Evolutionary conservation across 164 flowering plant species (phyloP).

Genomic region (Brasenia schreberi): DNA sequence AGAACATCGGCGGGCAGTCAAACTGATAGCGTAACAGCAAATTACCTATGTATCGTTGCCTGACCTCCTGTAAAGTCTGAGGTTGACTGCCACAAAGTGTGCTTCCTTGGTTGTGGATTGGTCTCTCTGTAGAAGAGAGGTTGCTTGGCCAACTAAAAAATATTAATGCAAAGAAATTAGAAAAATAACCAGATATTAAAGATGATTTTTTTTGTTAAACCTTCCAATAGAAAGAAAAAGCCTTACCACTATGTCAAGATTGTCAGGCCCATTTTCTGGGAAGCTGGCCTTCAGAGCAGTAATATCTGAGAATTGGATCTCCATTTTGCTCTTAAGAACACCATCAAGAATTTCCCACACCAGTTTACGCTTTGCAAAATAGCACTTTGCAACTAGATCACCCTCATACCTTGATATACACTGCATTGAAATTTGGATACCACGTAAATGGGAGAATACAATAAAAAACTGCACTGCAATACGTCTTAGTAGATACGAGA

Average conservation of each 20-base stretch:
- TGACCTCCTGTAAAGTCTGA: slow-evolving; percentile 78
- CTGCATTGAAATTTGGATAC: slow-evolving; percentile 17
- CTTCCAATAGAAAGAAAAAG: background rate
- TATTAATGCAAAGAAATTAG: background rate
- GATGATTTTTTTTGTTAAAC: background rate
- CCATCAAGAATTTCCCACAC: slow-evolving; percentile 93
- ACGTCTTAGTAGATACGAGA: background rate
- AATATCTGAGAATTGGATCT: slow-evolving; percentile 90
- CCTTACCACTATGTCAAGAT: slow-evolving; percentile 65
- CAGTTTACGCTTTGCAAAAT: slow-evolving; percentile 82
- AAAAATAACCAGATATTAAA: background rate
- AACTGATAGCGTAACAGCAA: background rate
- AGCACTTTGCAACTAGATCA: slow-evolving; percentile 82
- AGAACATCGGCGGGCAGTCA: no score
- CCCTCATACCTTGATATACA: slow-evolving; percentile 73
- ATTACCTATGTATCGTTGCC: slow-evolving; percentile 58
- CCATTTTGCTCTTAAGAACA: slow-evolving; percentile 81
- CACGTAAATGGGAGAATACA: background rate
- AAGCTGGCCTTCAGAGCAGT: slow-evolving; percentile 59
- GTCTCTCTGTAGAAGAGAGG: slow-evolving; percentile 84
- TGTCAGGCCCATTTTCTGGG: slow-evolving; percentile 50
- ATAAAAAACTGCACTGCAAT: background rate
- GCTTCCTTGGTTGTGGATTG: slow-evolving; percentile 88
- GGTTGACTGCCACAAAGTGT: slow-evolving; percentile 81
- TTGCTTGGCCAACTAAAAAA: slow-evolving; percentile 53